phyloP scores from a whole-genome alignment of 2,329 filamentous ascomycete species.

The Coniochaeta sp. region DNA sequence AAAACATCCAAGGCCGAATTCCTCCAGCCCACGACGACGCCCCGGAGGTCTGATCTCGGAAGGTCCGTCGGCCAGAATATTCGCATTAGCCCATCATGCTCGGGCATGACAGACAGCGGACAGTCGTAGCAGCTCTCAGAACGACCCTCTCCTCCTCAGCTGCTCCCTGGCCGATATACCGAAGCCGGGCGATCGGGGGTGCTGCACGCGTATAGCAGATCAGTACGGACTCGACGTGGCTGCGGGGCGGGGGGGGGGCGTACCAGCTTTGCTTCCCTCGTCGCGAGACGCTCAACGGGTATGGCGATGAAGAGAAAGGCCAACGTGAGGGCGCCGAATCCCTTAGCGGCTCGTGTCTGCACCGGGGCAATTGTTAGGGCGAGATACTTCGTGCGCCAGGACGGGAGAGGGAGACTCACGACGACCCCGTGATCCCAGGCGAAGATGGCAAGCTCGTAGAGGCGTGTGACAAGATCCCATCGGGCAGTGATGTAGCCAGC shows the following conservation, averaged over 20 bases:
- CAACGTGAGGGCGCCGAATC: constrained; percentile 72
- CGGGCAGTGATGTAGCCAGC: constrained; percentile 98
- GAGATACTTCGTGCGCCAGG: neutral
- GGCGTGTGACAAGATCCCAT: constrained; percentile 94
- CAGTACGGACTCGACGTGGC: constrained; percentile 11
- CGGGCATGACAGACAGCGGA: constrained; percentile 49
- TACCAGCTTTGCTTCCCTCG: constrained; percentile 74
- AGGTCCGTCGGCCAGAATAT: constrained; percentile 97
- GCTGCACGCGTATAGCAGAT: constrained; percentile 41
- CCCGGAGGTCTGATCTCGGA: constrained; percentile 61
- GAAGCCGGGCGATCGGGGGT: constrained; percentile 69
- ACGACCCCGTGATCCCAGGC: constrained; percentile 98
- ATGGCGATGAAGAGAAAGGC: constrained; percentile 81
- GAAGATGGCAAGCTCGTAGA: constrained; percentile 95
- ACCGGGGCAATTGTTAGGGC: neutral
- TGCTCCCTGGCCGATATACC: constrained; percentile 95
- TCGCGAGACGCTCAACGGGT: constrained; percentile 76
- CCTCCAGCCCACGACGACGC: constrained; percentile 90
- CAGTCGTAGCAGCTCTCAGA: constrained; percentile 46
- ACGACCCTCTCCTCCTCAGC: constrained; percentile 86
- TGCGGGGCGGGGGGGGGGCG: constrained; percentile 22
- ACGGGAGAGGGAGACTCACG: constrained; percentile 43
- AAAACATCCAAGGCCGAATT: constrained; percentile 89
- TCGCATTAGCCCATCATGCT: constrained; percentile 86
- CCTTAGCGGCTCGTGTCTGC: constrained; percentile 78